Conservation (phyloP, 2,329 filamentous ascomycete genomes). For the Phialophora tarda region DNA sequence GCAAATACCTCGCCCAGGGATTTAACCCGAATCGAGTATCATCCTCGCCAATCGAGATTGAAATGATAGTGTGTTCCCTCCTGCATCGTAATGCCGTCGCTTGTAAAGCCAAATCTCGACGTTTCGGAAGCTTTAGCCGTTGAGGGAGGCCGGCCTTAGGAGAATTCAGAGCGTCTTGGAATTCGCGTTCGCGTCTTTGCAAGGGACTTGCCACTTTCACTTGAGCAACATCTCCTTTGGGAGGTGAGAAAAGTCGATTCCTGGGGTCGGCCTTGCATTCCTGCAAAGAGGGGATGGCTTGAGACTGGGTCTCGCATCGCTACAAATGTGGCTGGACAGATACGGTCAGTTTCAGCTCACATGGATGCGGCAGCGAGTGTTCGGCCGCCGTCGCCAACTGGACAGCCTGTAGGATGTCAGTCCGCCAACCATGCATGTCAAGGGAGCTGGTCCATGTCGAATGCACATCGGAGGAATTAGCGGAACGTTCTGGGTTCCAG, state of each 20-base stretch:
- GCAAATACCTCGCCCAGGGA: background rate
- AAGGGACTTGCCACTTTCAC: background rate
- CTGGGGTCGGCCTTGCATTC: background rate
- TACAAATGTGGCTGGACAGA: background rate
- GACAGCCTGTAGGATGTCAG: background rate
- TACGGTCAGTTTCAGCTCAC: background rate
- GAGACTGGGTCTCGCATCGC: background rate
- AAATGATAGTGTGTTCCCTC: background rate
- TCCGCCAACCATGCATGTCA: background rate
- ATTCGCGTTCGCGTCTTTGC: background rate
- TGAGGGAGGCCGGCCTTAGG: background rate
- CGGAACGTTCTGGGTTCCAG: background rate
- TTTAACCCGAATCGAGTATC: slow-evolving; percentile 3
- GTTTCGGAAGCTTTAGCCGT: background rate
- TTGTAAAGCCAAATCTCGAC: background rate
- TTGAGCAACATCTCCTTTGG: background rate
- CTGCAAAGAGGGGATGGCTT: background rate
- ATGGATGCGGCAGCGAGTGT: background rate
- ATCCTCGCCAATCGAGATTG: slow-evolving; percentile 18
- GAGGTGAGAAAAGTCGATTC: background rate
- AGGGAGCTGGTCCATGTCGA: background rate
- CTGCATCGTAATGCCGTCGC: background rate
- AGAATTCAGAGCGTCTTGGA: background rate
- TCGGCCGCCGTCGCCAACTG: background rate
- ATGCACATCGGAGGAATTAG: background rate